Base-by-base conservation (phyloP, 2,329 filamentous ascomycete genomes). In the Arthrobotrys conoides region DNA sequence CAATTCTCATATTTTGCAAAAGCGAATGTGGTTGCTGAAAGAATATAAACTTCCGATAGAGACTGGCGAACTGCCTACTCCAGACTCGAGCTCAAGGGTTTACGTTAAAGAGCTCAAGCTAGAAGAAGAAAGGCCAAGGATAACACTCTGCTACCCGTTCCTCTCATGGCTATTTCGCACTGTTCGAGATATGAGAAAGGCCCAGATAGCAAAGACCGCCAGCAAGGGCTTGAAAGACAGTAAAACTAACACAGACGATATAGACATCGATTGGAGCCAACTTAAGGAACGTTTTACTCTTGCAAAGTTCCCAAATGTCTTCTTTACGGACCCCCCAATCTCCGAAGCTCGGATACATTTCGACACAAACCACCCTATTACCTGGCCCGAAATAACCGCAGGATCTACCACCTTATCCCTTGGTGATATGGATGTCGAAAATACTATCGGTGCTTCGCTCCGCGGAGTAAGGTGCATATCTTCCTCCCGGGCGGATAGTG, bases 261-360 rank as follows among this genome's bases (percentile, higher is more conserved):
- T 36, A 5, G 8, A 30, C 6, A 30, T 30, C 6, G 33, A 36
- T 36, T 36, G 6, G 6, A 5, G 33, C 8, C 5, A 36, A 36
- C 4, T 36, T 2, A 36, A 36, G 33, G 33, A 36, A 10, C 33
- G 33, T 12, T 36, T 36, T 36, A 8, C 9, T 12, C 5, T 9
- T 12, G 4, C 20, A 9, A 36, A 61, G 8, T 70, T 59, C 14
- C 66, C 51, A 0, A 5, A 61, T 16, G 14, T 70, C 6, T 70
- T 33, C 33, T 46, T 70, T 18, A 61, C 51, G 2, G 24, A 61
- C 12, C 66, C 66, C 1, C 66, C 66, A 27, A 20, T 70, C 16
- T n/a, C 27, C n/a, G 66, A 70, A 22, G 63, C 30, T 2, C 53
- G 18, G 16, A 36, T 67, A 6, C 44, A 48, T 20, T 64, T 36